Evolutionary conservation across 2,329 filamentous ascomycete species (phyloP), one percentile per base, ranked within the genome.

Genomic region (Dissoconium aciculare): DNA sequence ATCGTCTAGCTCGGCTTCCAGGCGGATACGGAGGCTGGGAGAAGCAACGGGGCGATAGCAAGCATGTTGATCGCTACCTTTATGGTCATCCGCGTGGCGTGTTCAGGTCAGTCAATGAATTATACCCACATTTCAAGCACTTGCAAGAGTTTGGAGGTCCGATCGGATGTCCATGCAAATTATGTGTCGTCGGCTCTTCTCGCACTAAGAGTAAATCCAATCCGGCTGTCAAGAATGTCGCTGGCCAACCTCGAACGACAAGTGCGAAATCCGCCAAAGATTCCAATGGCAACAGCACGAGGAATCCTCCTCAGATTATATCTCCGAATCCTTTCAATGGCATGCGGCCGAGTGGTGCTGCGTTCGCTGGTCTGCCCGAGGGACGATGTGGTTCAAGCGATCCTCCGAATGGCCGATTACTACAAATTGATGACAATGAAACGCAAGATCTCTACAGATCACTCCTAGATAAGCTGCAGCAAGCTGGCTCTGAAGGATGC

Each of bases 101-200:
- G 28, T 74, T 67, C 33, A 60, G 69, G 27, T 74, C 70, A 0
- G 58, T 63, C 0, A 58, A 59, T 12, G 52, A 62, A 3, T 72
- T 72, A 40, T 68, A 60, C 28, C 62, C 63, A 0, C 71, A 76
- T 36, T 74, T 75, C 45, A 52, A 60, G 30, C 59, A 63, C 45
- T 45, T 74, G 14, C 70, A 73, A 62, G 57, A 61, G 10, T 56
- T 41, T 2, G 57, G 55, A 0, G 48, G 50, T 25, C 49, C 45
- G 4, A 50, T 53, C 2, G 52, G 56, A 0, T 74, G 70, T 35
- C 38, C 46, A 2, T 75, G 71, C 42, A 57, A 58, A 2, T 47
- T 63, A 5, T 74, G 69, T 36, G n/a, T n/a, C n/a, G n/a, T n/a
- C n/a, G n/a, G n/a, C n/a, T n/a, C n/a, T n/a, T n/a, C n/a, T n/a